Conservation (phyloP, 2,329 filamentous ascomycete genomes). For the Macroventuria anomochaeta region DNA sequence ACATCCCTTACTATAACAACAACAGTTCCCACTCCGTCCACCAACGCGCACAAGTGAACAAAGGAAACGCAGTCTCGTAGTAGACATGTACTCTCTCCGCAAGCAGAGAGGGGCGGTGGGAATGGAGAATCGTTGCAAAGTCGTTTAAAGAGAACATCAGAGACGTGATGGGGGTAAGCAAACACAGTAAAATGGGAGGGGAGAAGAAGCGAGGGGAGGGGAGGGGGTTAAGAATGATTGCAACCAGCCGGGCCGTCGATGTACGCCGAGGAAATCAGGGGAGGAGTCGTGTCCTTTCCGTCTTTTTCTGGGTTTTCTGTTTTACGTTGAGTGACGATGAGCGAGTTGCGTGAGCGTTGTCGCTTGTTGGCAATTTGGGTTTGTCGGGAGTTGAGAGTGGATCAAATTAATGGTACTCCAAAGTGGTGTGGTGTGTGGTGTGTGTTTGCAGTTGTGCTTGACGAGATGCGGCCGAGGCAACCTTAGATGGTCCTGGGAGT, state of each 20-base stretch:
- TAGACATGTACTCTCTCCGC: slow-evolving; percentile 44
- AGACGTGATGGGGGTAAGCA: slow-evolving; percentile 37
- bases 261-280: slow-evolving; percentile 38
- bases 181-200: slow-evolving; percentile 27
- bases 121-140: slow-evolving; percentile 21
- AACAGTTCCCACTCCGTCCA: slow-evolving; percentile 23
- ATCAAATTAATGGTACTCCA: slow-evolving; percentile 24
- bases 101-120: slow-evolving; percentile 29
- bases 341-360: slow-evolving; percentile 29
- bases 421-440: slow-evolving; percentile 20
- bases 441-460: slow-evolving; percentile 26
- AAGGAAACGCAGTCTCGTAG: slow-evolving; percentile 45
- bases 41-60: slow-evolving; percentile 29
- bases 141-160: slow-evolving; percentile 17
- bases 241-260: slow-evolving; percentile 31
- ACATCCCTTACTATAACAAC: slow-evolving; percentile 21
- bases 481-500: slow-evolving; percentile 38
- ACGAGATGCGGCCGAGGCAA: slow-evolving; percentile 19
- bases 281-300: slow-evolving; percentile 39
- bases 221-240: slow-evolving; percentile 27
- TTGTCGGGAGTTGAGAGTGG: slow-evolving; percentile 23
- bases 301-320: slow-evolving; percentile 43
- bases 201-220: slow-evolving; percentile 20
- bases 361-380: slow-evolving; percentile 26
- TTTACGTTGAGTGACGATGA: slow-evolving; percentile 30